Base-by-base conservation (phyloP, 192 early-diverging fungal species). In the Coemansia biformis region DNA sequence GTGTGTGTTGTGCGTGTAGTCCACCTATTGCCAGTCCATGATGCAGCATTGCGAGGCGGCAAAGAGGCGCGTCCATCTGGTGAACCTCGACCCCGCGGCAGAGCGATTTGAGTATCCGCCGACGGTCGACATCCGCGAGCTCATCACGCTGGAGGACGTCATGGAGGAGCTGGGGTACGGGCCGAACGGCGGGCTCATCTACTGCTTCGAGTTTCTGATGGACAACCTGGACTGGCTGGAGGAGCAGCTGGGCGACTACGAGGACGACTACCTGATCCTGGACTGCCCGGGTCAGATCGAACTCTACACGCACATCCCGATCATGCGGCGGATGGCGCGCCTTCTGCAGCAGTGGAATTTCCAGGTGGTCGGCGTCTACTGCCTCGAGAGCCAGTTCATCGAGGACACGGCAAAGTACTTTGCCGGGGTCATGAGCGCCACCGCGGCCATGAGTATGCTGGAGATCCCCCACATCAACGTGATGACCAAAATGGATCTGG, bases 381-480 rank as follows among this genome's bases (percentile, higher is more conserved):
- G 90, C 26, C 72, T 98, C 0, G 96, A 98, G 61, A 80, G 78
- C 44, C 96, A 98, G 73, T 99, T 98, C 63, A 80, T 98, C 31
- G 86, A 95, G 44, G 96, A 98, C 64, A 86, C 90, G 43, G 73
- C 86, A 41, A 99, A 99, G 71, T 99, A 91, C 67, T 97, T 99
- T 78, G 79, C 91, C 14, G 96, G 96, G 8, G 90, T 95, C 10
- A 75, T 99, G 78, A 92, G 86, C 64, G 94, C 94, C 0, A 95
- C 90, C 71, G 86, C 85, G 38, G 90, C 91, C 18, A 96, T 96
- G 93, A 81, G 96, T 48, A 89, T 93, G 73, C 63, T 96, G 30
- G 94, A 96, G 48, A 90, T 97, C n/a, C 93, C 96, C 16, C 93
- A 96, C 71, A 85, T 99, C 67, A 99, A 99, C 53, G 91, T 99